phyloP scores from a whole-genome alignment of 352 stramenopile genomes.

The Pythium myriotylum region DNA sequence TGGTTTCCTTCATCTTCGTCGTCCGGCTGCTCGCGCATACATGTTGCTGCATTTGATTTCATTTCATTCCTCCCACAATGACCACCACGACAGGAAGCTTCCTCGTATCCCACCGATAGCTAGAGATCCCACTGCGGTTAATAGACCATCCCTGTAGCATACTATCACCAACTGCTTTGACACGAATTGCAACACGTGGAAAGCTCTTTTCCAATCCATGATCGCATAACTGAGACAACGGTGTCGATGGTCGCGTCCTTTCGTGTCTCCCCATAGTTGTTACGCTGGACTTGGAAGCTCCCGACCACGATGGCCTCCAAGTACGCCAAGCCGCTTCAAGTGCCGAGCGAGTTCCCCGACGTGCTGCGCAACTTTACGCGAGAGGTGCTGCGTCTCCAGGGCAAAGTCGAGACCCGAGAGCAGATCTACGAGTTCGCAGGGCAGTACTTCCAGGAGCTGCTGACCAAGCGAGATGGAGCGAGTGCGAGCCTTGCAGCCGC shows the following conservation, averaged over 20 bases:
- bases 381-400: conserved; percentile 82
- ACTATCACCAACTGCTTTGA: no score
- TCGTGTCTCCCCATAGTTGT: neutral
- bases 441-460: conserved; percentile 72
- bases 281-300: no score
- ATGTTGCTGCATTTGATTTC: no score
- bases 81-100: no score
- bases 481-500: conserved; percentile 13
- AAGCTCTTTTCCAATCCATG: no score
- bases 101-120: neutral
- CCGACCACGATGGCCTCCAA: conserved; percentile 68
- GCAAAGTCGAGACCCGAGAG: conserved; percentile 78
- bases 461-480: conserved; percentile 39
- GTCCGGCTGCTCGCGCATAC: no score
- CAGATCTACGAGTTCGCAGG: conserved; percentile 76
- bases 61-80: no score
- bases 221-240: neutral
- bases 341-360: conserved; percentile 73
- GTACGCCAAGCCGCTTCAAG: conserved; percentile 81
- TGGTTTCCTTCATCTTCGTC: no score
- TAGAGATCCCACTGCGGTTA: no score
- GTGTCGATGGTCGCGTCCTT: conserved; percentile 1
- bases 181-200: no score
- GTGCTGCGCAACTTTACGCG: conserved; percentile 77
- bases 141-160: neutral